These are phyloP conservation scores for Ustilago hordei DNA, from an alignment of 1,284 basidiomycete species.

Conservation along the genomic window DNA sequence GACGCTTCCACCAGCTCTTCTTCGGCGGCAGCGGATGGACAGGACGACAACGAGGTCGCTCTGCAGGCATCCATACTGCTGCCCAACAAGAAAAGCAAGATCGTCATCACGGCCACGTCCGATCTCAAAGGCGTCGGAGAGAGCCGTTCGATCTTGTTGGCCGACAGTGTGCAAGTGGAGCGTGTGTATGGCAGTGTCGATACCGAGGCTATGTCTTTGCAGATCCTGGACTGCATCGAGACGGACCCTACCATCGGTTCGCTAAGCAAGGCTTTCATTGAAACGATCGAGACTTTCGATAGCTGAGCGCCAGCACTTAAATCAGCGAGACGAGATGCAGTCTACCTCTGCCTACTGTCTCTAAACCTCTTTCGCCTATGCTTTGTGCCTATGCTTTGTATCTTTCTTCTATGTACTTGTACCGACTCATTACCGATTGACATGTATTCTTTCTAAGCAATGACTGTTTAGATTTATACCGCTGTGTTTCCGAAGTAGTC, in stretches of 20 bases:
- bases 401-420: conserved; percentile 14
- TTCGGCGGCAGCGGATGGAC: conserved; percentile 5
- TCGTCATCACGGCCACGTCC: conserved; percentile 44
- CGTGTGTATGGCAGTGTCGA: conserved; percentile 56
- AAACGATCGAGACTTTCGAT: conserved; percentile 55
- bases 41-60: conserved; percentile 25
- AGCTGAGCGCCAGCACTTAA: conserved; percentile 10
- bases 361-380: not conserved
- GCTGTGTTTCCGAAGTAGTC: not conserved
- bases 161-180: conserved; percentile 46
- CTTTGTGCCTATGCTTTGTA: conserved; percentile 7
- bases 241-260: conserved; percentile 51
- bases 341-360: not conserved
- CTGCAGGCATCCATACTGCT: conserved; percentile 55
- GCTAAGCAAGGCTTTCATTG: conserved; percentile 49
- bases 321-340: not conserved
- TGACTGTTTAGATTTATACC: not conserved
- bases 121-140: conserved; percentile 46
- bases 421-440: not conserved
- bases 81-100: conserved; percentile 47
- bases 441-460: not conserved
- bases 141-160: conserved; percentile 40
- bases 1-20: conserved; percentile 28
- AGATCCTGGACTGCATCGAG: conserved; percentile 53
- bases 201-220: conserved; percentile 48